Conservation (phyloP, 2,329 filamentous ascomycete species). For the Pleomassaria siparia region DNA sequence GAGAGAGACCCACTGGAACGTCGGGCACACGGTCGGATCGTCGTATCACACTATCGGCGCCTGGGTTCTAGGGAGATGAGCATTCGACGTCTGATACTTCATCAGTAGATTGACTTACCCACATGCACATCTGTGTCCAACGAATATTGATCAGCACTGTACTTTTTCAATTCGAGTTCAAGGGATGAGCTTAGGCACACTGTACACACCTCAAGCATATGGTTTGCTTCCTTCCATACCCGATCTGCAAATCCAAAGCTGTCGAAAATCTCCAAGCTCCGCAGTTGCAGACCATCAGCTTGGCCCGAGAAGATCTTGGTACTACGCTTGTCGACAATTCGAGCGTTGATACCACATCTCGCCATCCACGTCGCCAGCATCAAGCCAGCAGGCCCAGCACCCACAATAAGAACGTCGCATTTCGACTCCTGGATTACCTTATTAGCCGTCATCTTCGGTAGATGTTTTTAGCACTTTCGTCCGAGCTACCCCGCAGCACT, state of each 20-base stretch:
- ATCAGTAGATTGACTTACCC: constrained; percentile 24
- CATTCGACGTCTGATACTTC: background rate
- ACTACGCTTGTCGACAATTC: constrained; percentile 46
- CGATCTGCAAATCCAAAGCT: constrained; percentile 67
- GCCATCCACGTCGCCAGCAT: constrained; percentile 48
- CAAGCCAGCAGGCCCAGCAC: constrained; percentile 43
- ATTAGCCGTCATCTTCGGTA: constrained; percentile 20
- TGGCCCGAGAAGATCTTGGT: constrained; percentile 46
- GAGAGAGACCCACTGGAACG: constrained; percentile 61
- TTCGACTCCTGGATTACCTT: constrained; percentile 27
- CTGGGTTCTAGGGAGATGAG: constrained; percentile 56
- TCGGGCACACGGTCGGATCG: constrained; percentile 64
- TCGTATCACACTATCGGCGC: constrained; percentile 57
- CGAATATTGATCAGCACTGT: constrained; percentile 7
- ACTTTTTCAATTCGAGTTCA: no score
- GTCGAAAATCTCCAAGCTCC: constrained; percentile 53
- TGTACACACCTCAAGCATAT: constrained; percentile 65
- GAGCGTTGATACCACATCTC: constrained; percentile 42
- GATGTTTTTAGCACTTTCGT: background rate
- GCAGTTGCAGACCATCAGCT: constrained; percentile 46
- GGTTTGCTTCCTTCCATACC: constrained; percentile 67
- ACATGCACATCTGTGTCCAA: constrained; percentile 39
- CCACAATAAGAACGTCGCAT: constrained; percentile 44
- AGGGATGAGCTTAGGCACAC: no score
- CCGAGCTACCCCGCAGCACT: background rate